These are phyloP conservation scores for Tolypocladium inflatum DNA, from an alignment of 2,329 filamentous ascomycete species.

Conservation along the genomic window DNA sequence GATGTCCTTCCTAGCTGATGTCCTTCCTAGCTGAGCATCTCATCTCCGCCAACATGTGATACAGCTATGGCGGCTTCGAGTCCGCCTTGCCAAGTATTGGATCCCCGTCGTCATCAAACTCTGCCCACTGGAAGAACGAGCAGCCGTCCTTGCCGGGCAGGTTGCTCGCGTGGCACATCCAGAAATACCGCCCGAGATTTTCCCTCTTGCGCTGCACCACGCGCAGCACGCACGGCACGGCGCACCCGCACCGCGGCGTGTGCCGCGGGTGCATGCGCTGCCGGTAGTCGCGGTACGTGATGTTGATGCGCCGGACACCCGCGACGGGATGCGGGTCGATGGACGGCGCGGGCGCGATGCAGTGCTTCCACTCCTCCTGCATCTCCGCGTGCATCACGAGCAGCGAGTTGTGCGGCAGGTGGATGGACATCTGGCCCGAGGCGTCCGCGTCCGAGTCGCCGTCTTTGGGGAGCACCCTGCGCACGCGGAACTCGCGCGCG, in stretches of 20 bases:
- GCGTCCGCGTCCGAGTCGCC: conserved; percentile 44
- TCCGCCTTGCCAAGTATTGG: conserved; percentile 28
- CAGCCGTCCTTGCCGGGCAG: conserved; percentile 62
- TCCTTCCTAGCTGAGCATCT: too few relatives aligned
- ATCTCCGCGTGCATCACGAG: conserved; percentile 96
- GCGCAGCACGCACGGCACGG: conserved; percentile 57
- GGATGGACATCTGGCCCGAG: conserved; percentile 82
- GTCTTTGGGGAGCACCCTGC: conserved; percentile 59
- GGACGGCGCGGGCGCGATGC: conserved; percentile 61
- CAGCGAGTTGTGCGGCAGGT: conserved; percentile 88
- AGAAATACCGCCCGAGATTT: conserved; percentile 75
- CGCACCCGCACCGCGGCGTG: conserved; percentile 72
- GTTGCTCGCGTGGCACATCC: conserved; percentile 81
- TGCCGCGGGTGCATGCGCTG: conserved; percentile 63
- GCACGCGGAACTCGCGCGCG: conserved; percentile 84
- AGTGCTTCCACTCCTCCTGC: conserved; percentile 96
- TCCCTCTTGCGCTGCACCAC: conserved; percentile 73
- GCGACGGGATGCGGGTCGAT: conserved; percentile 81
- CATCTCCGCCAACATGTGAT: background rate
- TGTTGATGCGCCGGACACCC: conserved; percentile 74
- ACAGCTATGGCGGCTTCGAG: conserved; percentile 40
- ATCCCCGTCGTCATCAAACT: conserved; percentile 78
- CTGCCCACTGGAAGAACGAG: conserved; percentile 74
- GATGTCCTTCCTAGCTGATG: too few relatives aligned
- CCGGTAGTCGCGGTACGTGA: conserved; percentile 88